Evolutionary conservation across 495 filamentous ascomycete species (phyloP).

Genomic region (Trypethelium eluteriae): DNA sequence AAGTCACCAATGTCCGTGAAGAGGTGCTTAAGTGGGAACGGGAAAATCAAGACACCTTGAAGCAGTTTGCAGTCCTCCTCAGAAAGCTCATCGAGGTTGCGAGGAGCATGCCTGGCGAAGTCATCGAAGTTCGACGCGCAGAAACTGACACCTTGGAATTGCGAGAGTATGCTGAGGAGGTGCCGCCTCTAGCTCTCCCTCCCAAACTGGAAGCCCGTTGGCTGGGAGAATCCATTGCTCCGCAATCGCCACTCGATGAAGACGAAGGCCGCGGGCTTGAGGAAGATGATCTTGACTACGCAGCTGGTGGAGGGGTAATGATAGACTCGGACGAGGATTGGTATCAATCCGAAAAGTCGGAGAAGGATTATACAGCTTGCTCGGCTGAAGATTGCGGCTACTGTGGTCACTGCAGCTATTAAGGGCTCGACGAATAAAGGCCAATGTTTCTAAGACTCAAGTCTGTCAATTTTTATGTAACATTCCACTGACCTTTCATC

Average conservation of each 20-base stretch:
- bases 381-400: slow-evolving; percentile 37
- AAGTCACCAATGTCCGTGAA: slow-evolving; percentile 39
- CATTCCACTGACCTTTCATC: neutral
- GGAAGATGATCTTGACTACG: neutral
- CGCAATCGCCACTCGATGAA: neutral
- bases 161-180: slow-evolving; percentile 33
- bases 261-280: slow-evolving; percentile 2
- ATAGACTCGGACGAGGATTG: slow-evolving; percentile 1
- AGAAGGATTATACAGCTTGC: slow-evolving; percentile 40
- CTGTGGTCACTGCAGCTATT: slow-evolving; percentile 38
- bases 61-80: slow-evolving; percentile 39
- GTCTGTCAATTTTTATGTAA: neutral
- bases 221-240: neutral
- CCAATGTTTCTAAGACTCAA: neutral
- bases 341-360: slow-evolving; percentile 25
- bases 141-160: slow-evolving; percentile 38
- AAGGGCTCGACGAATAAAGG: neutral
- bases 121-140: slow-evolving; percentile 41
- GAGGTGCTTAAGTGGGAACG: slow-evolving; percentile 50
- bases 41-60: slow-evolving; percentile 36
- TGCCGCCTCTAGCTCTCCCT: slow-evolving; percentile 30
- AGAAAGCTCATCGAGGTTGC: slow-evolving; percentile 41
- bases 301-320: slow-evolving; percentile 6
- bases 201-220: slow-evolving; percentile 5
- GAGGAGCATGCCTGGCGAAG: slow-evolving; percentile 28